Base-by-base conservation (phyloP, 1,284 basidiomycete genomes). In the Malassezia dermatis region DNA sequence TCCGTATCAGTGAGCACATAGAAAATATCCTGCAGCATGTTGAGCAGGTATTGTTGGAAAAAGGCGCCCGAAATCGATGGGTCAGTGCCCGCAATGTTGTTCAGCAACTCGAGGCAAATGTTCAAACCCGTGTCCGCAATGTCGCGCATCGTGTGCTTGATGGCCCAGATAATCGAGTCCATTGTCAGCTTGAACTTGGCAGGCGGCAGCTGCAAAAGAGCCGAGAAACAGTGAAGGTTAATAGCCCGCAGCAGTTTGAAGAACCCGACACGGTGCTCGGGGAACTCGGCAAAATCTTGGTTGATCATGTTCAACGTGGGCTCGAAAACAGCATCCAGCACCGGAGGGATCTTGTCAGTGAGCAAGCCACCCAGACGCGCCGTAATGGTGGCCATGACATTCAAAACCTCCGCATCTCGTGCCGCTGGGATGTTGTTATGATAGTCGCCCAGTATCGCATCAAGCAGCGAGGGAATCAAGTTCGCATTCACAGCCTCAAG, bases 121-220 rank as follows among this genome's bases (percentile, higher is more conserved):
- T 64, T 64, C 51, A 73, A 61, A 50, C 93, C 93, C 31, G 85
- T 88, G 75, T 99, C 94, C 24, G 91, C 89, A 66, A 99, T 96
- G 77, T 98, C 94, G 52, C 94, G 84, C 89, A 95, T 94, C 15
- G 90, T 95, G 78, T 99, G 94, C 78, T 98, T 99, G 80, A 98
- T 94, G 12, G 90, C 93, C 94, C 94, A 99, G 51, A 95, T 87
- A 63, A 96, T 87, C 64, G 89, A 91, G 76, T 98, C 94, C 83
- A 96, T 95, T 76, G 94, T 87, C 59, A 98, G 78, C 79, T 95
- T 96, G 82, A 98, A 98, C 77, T 94, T 88, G 48, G 81, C 76
- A n/a, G 89, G 86, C 13, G 88, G 86, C 53, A 96, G 81, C 35
- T 83, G 83, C 57, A 96, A 81, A 37, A 98, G 79, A 85, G 88